phyloP scores from a whole-genome alignment of 345 rosid genomes.

The Corchorus capsularis region DNA sequence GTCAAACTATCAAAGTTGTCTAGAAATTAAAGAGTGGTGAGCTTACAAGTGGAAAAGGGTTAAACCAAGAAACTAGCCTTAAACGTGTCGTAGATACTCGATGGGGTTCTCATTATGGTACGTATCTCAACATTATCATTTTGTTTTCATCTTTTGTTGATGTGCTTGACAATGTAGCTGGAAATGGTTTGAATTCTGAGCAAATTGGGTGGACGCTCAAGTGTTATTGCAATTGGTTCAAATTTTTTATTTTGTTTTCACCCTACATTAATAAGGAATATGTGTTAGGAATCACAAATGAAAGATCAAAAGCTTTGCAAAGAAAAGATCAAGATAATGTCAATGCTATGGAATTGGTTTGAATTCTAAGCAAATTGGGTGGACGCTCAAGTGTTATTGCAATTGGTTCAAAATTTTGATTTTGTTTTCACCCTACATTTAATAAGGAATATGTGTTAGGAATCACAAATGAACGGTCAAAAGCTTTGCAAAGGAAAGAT shows the following conservation, averaged over 20 bases:
- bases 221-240: too few relatives aligned
- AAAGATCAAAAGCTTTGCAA: too few relatives aligned
- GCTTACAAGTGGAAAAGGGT: too few relatives aligned
- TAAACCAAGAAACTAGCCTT: neutral
- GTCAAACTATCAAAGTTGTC: too few relatives aligned
- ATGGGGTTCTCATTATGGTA: neutral
- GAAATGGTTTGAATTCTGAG: neutral
- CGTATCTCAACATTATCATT: neutral
- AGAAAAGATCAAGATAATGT: neutral
- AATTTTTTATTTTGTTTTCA: too few relatives aligned
- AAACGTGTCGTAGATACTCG: neutral
- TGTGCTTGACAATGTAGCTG: neutral
- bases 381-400: neutral
- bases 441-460: too few relatives aligned
- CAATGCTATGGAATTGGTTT: neutral
- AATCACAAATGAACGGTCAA: neutral
- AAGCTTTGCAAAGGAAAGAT: neutral
- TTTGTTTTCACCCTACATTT: too few relatives aligned
- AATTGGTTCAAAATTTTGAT: too few relatives aligned
- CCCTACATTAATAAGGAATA: too few relatives aligned
- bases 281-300: neutral
- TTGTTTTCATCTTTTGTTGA: neutral
- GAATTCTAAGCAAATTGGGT: too few relatives aligned
- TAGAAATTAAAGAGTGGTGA: too few relatives aligned
- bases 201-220: neutral